Conservation (phyloP, 2,329 filamentous ascomycete species). For the Colletotrichum agaves region DNA sequence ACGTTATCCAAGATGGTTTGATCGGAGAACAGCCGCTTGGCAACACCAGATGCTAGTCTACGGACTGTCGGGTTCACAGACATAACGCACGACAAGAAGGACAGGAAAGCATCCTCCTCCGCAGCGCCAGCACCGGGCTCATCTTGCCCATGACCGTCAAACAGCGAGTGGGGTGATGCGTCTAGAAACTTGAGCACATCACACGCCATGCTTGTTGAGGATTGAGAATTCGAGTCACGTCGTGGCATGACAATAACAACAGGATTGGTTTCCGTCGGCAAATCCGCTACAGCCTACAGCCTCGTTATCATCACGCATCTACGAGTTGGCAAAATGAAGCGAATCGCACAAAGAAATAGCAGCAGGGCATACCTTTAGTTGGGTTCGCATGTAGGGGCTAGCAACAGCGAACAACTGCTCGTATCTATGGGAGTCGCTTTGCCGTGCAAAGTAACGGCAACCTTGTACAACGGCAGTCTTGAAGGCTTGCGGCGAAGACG, state of each 20-base stretch:
- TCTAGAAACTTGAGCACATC: slow-evolving; percentile 68
- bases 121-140: slow-evolving; percentile 1
- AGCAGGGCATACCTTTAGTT: slow-evolving; percentile 61
- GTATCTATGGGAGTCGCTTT: slow-evolving; percentile 60
- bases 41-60: slow-evolving; percentile 58
- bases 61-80: slow-evolving; percentile 62
- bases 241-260: slow-evolving; percentile 50
- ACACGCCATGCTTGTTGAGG: slow-evolving; percentile 56
- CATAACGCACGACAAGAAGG: slow-evolving; percentile 65
- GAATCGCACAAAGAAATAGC: background rate
- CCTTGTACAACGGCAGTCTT: slow-evolving; percentile 72
- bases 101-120: slow-evolving; percentile 57
- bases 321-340: background rate
- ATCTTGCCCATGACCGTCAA: slow-evolving; percentile 46
- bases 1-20: slow-evolving; percentile 49
- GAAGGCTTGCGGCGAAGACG: slow-evolving; percentile 67
- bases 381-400: slow-evolving; percentile 65
- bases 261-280: slow-evolving; percentile 49
- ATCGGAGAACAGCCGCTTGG: slow-evolving; percentile 58
- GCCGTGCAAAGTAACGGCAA: slow-evolving; percentile 70
- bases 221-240: slow-evolving; percentile 50
- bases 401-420: slow-evolving; percentile 65
- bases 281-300: slow-evolving; percentile 51
- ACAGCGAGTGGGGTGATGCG: slow-evolving; percentile 59
- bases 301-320: slow-evolving; percentile 11